These are phyloP conservation scores for Neofusicoccum sp. DNA, from an alignment of 2,329 filamentous ascomycete genomes.

Conservation along the genomic window DNA sequence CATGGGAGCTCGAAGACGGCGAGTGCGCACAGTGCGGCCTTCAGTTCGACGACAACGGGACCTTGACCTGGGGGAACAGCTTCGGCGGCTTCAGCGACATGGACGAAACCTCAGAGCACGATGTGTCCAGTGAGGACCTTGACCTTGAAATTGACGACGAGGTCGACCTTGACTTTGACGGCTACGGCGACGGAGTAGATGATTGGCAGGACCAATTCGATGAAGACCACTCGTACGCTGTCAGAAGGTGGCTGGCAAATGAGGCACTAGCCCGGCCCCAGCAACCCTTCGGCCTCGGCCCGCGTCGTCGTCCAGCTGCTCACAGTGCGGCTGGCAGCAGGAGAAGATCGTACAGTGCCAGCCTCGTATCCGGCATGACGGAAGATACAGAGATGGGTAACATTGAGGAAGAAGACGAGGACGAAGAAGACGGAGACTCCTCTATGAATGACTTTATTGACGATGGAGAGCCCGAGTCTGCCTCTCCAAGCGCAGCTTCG, in stretches of 20 bases:
- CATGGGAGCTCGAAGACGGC: conserved; percentile 66
- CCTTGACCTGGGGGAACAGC: conserved; percentile 35
- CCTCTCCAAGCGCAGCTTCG: conserved; percentile 34
- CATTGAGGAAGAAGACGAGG: conserved; percentile 47
- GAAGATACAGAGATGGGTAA: conserved; percentile 44
- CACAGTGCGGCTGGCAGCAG: conserved; percentile 47
- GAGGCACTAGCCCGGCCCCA: conserved; percentile 36
- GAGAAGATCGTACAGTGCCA: conserved; percentile 42
- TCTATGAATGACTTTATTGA: conserved; percentile 47
- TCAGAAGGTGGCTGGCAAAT: conserved; percentile 29
- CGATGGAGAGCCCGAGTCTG: conserved; percentile 32
- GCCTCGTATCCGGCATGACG: conserved; percentile 43
- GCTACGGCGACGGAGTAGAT: conserved; percentile 34
- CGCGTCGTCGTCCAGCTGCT: conserved; percentile 38
- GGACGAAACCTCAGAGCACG: conserved; percentile 43
- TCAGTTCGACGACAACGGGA: conserved; percentile 53
- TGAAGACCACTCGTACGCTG: conserved; percentile 27
- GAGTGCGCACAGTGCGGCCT: conserved; percentile 57
- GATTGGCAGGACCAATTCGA: conserved; percentile 35
- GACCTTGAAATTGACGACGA: conserved; percentile 44
- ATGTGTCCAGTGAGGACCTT: conserved; percentile 33
- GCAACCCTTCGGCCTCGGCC: conserved; percentile 28
- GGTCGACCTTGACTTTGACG: conserved; percentile 27
- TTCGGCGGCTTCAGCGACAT: conserved; percentile 48
- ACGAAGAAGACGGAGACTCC: conserved; percentile 41